Conservation (phyloP, 441 rosid species). For the Pelargonium citronellum region DNA sequence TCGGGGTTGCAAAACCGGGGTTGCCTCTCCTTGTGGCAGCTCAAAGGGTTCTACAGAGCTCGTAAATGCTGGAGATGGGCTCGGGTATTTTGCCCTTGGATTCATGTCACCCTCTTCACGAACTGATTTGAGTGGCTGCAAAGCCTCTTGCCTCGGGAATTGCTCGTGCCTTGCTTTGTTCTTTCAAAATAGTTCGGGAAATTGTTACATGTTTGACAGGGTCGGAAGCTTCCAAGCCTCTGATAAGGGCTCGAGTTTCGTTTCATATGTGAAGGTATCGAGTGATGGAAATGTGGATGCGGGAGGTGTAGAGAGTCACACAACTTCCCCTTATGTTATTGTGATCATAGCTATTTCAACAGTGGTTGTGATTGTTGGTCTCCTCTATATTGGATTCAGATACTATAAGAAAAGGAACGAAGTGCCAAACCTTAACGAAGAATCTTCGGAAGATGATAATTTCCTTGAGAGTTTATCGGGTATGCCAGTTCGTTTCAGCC, state of each 20-base stretch:
- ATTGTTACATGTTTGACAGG: slow-evolving; percentile 66
- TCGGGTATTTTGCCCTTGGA: slow-evolving; percentile 58
- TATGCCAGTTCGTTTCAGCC: slow-evolving; percentile 73
- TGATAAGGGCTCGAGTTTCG: slow-evolving; percentile 29
- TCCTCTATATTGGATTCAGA: slow-evolving; percentile 43
- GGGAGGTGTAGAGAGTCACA: slow-evolving; percentile 32
- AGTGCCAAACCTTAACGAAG: slow-evolving; percentile 35
- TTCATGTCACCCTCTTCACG: slow-evolving; percentile 48
- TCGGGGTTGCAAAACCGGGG: slow-evolving; percentile 46
- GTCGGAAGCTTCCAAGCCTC: slow-evolving; percentile 60
- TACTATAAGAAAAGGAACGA: slow-evolving; percentile 36
- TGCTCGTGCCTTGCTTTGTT: slow-evolving; percentile 79
- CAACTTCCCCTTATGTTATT: slow-evolving; percentile 36
- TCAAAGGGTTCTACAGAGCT: slow-evolving; percentile 39
- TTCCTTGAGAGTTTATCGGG: slow-evolving; percentile 66
- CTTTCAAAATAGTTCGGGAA: slow-evolving; percentile 59
- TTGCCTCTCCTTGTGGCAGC: slow-evolving; percentile 46
- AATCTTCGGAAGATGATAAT: slow-evolving; percentile 67
- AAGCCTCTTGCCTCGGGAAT: slow-evolving; percentile 50
- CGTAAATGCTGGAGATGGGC: slow-evolving; percentile 44
- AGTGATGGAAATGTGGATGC: slow-evolving; percentile 21
- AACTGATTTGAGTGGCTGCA: slow-evolving; percentile 58
- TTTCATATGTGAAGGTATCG: slow-evolving; percentile 53
- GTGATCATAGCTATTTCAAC: slow-evolving; percentile 50
- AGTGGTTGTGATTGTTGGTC: slow-evolving; percentile 37